These are phyloP conservation scores for Botrytis aclada DNA, from an alignment of 2,329 filamentous ascomycete species.

Conservation along the genomic window DNA sequence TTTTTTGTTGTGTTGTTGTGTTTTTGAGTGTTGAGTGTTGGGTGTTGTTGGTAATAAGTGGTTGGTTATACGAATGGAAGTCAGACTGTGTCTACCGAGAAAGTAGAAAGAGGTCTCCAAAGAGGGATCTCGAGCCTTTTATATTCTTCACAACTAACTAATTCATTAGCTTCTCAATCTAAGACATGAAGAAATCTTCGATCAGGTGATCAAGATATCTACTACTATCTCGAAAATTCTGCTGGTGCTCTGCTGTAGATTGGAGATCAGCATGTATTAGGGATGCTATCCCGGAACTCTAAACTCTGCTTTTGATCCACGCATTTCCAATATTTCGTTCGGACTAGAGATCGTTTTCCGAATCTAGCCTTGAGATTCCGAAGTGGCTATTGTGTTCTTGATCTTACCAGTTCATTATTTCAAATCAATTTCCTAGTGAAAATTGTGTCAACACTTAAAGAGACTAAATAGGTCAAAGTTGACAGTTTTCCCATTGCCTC, in stretches of 20 bases:
- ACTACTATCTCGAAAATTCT: neutral
- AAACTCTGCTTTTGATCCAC: no score
- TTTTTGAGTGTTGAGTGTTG: no score
- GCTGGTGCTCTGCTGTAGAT: neutral
- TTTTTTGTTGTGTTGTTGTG: neutral
- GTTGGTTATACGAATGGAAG: neutral
- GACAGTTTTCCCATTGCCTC: no score
- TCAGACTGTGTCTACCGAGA: neutral
- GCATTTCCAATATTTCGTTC: neutral
- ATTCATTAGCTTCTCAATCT: neutral
- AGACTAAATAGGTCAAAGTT: neutral
- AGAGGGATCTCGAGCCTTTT: neutral
- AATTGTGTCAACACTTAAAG: neutral
- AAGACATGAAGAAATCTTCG: neutral
- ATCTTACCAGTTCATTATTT: neutral
- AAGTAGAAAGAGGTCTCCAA: neutral
- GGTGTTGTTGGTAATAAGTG: neutral
- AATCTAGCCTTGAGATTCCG: neutral
- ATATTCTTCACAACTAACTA: neutral
- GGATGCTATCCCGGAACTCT: accelerated
- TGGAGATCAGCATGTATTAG: neutral
- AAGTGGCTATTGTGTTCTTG: neutral
- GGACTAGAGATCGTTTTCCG: neutral
- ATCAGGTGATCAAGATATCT: neutral
- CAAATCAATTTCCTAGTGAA: neutral